Evolutionary conservation across 495 filamentous ascomycete genomes (phyloP).

Genomic region (Neurospora sp.): DNA sequence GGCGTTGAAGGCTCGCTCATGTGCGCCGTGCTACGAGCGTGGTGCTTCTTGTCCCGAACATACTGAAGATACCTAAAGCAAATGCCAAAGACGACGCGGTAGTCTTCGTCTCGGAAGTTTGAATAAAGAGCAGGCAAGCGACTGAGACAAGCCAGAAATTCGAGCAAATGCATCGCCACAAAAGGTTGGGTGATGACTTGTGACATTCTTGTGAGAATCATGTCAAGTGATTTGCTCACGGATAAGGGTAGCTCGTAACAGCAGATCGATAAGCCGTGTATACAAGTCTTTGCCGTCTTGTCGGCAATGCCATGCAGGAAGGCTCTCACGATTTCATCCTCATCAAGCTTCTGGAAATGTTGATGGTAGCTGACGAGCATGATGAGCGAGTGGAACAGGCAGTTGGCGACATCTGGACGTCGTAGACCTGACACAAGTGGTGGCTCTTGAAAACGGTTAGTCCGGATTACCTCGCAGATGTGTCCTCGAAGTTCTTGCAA

Average conservation of each 20-base stretch:
- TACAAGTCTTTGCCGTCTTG: constrained; percentile 77
- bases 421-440: constrained; percentile 65
- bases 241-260: constrained; percentile 85
- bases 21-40: constrained; percentile 22
- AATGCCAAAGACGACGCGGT: constrained; percentile 85
- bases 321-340: constrained; percentile 76
- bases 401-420: constrained; percentile 79
- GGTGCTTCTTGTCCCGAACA: constrained; percentile 40
- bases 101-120: constrained; percentile 81
- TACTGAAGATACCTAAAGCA: constrained; percentile 84
- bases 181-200: constrained; percentile 89
- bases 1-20: constrained; percentile 24
- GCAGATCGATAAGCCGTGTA: constrained; percentile 87
- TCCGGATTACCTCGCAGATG: constrained; percentile 72
- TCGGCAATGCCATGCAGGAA: constrained; percentile 81
- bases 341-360: constrained; percentile 71
- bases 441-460: constrained; percentile 62
- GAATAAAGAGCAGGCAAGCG: constrained; percentile 74
- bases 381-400: constrained; percentile 72
- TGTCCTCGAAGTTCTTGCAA: constrained; percentile 66
- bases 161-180: constrained; percentile 86
- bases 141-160: constrained; percentile 81
- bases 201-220: constrained; percentile 82
- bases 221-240: constrained; percentile 68
- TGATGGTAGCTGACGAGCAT: constrained; percentile 82